These are phyloP conservation scores for Yamadazyma conglobata DNA, from an alignment of 1,139 yeast species.

Conservation along the genomic window DNA sequence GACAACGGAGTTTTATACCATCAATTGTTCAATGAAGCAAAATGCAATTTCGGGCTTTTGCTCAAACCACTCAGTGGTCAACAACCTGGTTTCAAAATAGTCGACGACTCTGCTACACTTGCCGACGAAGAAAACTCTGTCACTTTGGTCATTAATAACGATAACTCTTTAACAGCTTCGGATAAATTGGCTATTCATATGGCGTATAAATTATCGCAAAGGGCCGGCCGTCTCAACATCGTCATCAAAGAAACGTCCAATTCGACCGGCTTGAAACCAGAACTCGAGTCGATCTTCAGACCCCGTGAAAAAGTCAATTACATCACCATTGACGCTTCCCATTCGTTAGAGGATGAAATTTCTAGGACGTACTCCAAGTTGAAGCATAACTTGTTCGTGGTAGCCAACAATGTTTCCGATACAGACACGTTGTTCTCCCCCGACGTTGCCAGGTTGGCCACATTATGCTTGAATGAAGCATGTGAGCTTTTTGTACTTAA, in stretches of 20 bases:
- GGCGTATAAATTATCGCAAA: constrained; percentile 19
- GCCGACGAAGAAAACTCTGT: constrained; percentile 7
- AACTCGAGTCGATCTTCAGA: constrained; percentile 19
- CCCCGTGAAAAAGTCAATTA: constrained; percentile 2
- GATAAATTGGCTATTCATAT: constrained; percentile 31
- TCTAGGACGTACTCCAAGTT: constrained; percentile 4
- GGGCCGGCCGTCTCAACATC: constrained; percentile 18
- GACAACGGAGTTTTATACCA: constrained; percentile 21
- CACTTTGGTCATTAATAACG: constrained; percentile 28
- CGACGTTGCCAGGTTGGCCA: constrained; percentile 13
- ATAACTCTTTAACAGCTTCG: constrained; percentile 31
- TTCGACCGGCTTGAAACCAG: constrained; percentile 19
- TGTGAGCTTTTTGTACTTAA: constrained; percentile 13
- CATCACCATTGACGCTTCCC: constrained; percentile 1
- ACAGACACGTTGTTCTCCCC: constrained; percentile 10
- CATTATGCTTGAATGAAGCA: constrained; percentile 10
- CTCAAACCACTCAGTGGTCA: constrained; percentile 10
- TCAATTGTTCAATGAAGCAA: constrained; percentile 23
- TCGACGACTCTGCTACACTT: constrained; percentile 4
- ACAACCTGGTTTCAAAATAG: not conserved
- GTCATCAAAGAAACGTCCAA: constrained; percentile 18
- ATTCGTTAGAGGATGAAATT: constrained; percentile 1
- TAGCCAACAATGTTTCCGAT: constrained; percentile 21
- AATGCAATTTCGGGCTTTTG: constrained; percentile 31
- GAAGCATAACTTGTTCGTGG: constrained; percentile 20